Conservation (phyloP, 108 stramenopile species). For the Pseudonitzschia pungens region DNA sequence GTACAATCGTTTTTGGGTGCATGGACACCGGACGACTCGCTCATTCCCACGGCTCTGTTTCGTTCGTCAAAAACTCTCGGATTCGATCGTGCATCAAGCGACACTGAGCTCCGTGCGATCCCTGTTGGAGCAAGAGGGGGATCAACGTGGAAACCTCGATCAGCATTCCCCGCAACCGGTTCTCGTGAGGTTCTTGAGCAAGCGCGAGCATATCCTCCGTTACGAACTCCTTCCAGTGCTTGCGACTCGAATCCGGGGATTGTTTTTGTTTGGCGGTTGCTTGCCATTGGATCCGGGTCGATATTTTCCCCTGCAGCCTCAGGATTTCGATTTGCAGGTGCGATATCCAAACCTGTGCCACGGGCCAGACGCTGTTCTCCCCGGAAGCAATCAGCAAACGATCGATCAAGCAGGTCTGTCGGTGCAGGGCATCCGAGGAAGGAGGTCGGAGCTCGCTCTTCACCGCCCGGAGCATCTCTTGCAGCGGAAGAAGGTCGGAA, state of each 20-base stretch:
- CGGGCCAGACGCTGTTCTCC: conserved; percentile 18
- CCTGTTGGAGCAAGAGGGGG: conserved; percentile 18
- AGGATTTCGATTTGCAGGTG: conserved; percentile 15
- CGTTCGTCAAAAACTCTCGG: conserved; percentile 1
- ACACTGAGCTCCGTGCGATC: conserved; percentile 17
- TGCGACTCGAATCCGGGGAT: neutral
- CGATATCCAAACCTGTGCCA: conserved; percentile 13
- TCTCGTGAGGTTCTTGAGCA: conserved; percentile 16
- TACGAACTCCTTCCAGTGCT: neutral
- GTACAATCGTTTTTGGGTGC: too few species aligned
- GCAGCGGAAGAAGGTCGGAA: neutral
- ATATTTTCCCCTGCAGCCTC: conserved; percentile 17
- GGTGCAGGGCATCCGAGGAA: neutral
- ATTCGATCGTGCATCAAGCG: conserved; percentile 12
- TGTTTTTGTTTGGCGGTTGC: neutral
- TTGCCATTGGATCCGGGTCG: conserved; percentile 14
- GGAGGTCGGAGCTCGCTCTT: neutral
- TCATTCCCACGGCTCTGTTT: neutral
- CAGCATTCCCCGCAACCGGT: conserved; percentile 3
- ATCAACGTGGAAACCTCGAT: conserved; percentile 19
- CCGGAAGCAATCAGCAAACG: conserved; percentile 10
- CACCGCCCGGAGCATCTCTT: conserved; percentile 4
- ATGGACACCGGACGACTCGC: too few species aligned
- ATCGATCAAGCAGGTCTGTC: conserved; percentile 7
- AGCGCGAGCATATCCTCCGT: conserved; percentile 15